Evolutionary conservation across 495 filamentous ascomycete genomes (phyloP).

Genomic region (Podospora didyma): DNA sequence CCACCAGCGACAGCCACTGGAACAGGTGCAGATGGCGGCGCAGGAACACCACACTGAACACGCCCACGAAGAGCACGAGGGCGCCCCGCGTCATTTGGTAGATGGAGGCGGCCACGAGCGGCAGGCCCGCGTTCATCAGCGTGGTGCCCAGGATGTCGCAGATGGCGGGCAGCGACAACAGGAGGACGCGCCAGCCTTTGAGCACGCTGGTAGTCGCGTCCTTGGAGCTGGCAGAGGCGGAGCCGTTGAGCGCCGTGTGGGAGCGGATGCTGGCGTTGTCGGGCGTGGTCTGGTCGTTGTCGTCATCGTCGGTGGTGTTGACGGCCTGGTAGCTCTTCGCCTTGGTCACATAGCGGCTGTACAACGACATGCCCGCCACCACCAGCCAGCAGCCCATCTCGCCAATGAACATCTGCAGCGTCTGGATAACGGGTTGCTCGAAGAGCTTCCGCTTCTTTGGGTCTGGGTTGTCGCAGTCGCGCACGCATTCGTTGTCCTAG

Average conservation of each 20-base stretch:
- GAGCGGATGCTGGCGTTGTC: constrained; percentile 43
- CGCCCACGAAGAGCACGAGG: constrained; percentile 87
- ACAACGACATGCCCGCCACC: constrained; percentile 61
- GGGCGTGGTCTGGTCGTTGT: constrained; percentile 23
- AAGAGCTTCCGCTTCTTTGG: constrained; percentile 66
- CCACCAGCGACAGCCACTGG: constrained; percentile 84
- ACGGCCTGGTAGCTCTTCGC: constrained; percentile 62
- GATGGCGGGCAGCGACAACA: constrained; percentile 82
- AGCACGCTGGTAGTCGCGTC: constrained; percentile 49
- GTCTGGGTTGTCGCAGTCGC: constrained; percentile 75
- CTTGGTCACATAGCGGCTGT: constrained; percentile 50
- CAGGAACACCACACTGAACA: constrained; percentile 92
- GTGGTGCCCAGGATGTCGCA: constrained; percentile 95
- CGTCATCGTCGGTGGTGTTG: constrained; percentile 28
- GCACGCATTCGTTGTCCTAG: constrained; percentile 97
- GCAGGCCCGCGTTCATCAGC: constrained; percentile 90
- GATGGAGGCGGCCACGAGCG: constrained; percentile 91
- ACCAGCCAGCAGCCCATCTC: constrained; percentile 93
- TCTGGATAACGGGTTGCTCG: constrained; percentile 95
- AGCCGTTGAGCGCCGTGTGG: constrained; percentile 47
- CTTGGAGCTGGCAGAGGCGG: background rate
- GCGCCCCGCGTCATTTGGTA: constrained; percentile 99
- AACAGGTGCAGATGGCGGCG: constrained; percentile 70
- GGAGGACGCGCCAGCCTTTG: constrained; percentile 63
- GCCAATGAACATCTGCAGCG: constrained; percentile 89